phyloP scores from a whole-genome alignment of 176 grass and related monocot species.

The Oryza glumipatula region DNA sequence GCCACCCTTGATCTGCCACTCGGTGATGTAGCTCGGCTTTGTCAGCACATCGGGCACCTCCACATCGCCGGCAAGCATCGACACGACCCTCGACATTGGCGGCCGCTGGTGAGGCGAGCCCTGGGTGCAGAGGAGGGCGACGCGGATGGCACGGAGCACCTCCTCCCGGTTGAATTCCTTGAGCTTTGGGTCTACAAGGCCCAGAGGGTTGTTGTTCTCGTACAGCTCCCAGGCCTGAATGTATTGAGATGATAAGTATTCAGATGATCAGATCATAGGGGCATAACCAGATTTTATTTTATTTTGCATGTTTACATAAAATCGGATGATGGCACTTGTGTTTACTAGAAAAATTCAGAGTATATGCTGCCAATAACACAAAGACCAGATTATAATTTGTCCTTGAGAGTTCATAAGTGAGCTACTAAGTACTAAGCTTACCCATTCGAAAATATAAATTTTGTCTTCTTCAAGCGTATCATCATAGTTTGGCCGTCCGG shows the following conservation, averaged over 20 bases:
- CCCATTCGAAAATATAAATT: conserved; percentile 87
- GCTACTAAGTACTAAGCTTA: conserved; percentile 46
- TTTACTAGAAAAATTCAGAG: not conserved
- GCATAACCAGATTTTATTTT: not conserved
- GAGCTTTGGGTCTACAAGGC: conserved; percentile 61
- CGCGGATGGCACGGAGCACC: conserved; percentile 54
- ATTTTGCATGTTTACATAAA: not conserved
- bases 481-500: conserved; percentile 75
- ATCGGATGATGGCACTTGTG: not conserved
- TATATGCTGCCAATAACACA: not conserved
- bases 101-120: conserved; percentile 60
- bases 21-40: conserved; percentile 75
- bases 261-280: not conserved
- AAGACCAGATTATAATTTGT: not conserved
- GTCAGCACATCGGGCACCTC: conserved; percentile 45
- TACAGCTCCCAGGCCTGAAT: conserved; percentile 76
- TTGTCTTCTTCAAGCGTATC: conserved; percentile 41
- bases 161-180: conserved; percentile 42
- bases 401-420: not conserved
- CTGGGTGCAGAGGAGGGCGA: conserved; percentile 80
- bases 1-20: conserved; percentile 67
- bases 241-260: not conserved
- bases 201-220: conserved; percentile 51
- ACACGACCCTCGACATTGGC: conserved; percentile 69
- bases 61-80: conserved; percentile 60